Base-by-base conservation (phyloP, 352 stramenopile species). In the Phytophthora chlamydospora region DNA sequence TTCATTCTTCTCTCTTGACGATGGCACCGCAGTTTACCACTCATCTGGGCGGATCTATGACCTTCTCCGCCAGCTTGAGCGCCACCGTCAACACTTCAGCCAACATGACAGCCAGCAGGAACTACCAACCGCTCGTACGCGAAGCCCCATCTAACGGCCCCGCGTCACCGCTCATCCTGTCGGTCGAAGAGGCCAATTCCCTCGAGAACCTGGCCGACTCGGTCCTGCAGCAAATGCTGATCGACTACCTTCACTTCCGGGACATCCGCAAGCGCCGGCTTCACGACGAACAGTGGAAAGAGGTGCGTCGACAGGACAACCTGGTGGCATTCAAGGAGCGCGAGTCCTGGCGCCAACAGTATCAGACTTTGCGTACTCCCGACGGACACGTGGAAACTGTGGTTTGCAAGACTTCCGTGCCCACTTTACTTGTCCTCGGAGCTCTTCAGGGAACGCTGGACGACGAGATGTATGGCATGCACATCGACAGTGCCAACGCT, bases 401-500 rank as follows among this genome's bases (percentile, higher is more conserved):
- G 0, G 10, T 58, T 6, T 69, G 51, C 27, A 71, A 73, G 54
- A 55, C 36, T 34, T 79, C 64, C 7, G 63, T 62, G 17, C 64
- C 64, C 8, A 72, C 51, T 8, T 35, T 80, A 17, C 19, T 83
- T 13, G 65, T 74, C 10, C 58, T 77, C 6, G 80, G 78, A 21
- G 71, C 68, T 27, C 55, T 83, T 7, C 65, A 83, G 27, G 80
- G 80, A n/a, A 77, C 69, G 21, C 43, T 90, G 6, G 78, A 90
- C 27, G 78, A 90, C 39, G 68, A 73, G 16, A 73, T 88, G 57
- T 90, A 85, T 34, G 80, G 78, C 17, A 62, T 81, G 52, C 63
- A 71, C 41, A 68, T 75, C 5, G 52, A 72, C 39, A 66, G 62
- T 11, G 57, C 68, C 24, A 58, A 73, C 3, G 60, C 50, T 0